Evolutionary conservation across 495 filamentous ascomycete species (phyloP), one percentile per base, ranked within the genome.

Genomic region (Podospora comata): DNA sequence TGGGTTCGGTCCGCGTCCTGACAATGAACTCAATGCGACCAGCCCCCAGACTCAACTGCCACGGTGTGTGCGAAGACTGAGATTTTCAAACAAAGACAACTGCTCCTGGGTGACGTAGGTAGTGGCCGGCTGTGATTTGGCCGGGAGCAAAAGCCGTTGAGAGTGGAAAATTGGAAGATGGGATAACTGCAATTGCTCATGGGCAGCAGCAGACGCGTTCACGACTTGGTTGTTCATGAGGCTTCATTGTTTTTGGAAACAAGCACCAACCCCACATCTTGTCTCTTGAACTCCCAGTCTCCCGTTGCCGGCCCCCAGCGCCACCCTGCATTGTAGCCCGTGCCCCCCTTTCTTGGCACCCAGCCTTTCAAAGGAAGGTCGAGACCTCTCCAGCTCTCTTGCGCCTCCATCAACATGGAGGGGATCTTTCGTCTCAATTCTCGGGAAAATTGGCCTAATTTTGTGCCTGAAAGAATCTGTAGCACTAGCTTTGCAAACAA

Each of bases 1-100:
- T 28, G 28, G 20, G 19, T 62, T 39, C 61, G 32, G 30, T 63
- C 34, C 61, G 61, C 61, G 61, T 32, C 32, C 15, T 20, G 30
- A 53, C n/a, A 44, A 4, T n/a, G 34, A 58, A 58, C n/a, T 63
- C 61, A 53, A 63, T 39, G 61, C 32, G 27, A 63, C 4, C 13
- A 48, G 59, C 13, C 20, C 23, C 23, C 0, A 18, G 56, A 4
- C n/a, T 20, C 19, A 20, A 5, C 56, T 28, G 26, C 15, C 19
- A 32, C 39, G 39, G 9, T 11, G 39, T 11, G 39, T 13, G 39
- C 5, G 15, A 16, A 48, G 9, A 13, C 39, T 48, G 39, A 59
- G 56, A 59, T 59, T 59, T 59, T 59, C 56, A 59, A 48, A 48
- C 39, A 48, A 48, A 58, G 23, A 58, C n/a, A 58, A 58, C n/a